Evolutionary conservation across 169 alveolate genomes (phyloP), one percentile per base, ranked within the genome.

Genomic region (Cryptosporidium canis): DNA sequence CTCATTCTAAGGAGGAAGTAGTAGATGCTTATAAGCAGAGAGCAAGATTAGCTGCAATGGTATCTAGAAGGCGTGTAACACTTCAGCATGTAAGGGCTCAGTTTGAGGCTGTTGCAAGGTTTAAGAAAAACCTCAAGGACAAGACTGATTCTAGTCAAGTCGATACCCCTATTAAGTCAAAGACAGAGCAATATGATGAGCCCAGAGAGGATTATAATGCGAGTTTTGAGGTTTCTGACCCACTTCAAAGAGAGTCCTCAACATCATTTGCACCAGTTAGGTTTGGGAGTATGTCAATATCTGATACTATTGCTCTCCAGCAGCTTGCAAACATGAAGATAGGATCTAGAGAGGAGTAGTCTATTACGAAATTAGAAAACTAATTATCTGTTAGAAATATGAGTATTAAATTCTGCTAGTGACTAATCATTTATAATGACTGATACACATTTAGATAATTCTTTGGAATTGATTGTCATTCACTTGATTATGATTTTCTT

Each of bases 41-140:
- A 61, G 87, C 87, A 35, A 45, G 87, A 29, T 44, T 77, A 37
- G 87, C 87, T 29, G 87, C 87, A 35, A 56, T 77, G 72, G 87
- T 77, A 18, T 77, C 87, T 35, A 77, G 87, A 44, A 55, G 87
- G 9, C 47, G 87, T 9, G 65, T 77, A 14, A 77, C 87, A 1
- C 29, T 77, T 27, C 87, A 77, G 39, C 87, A 77, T n/a, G 63
- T 77, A 12, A 77, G 31, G 27, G 87, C 87, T 35, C 70, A 61
- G 27, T 63, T 58, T 41, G 55, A 56, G 3, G 87, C 65, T 3
- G 64, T 55, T 44, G 55, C 87, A 14, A 77, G 44, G 66, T 61
- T 77, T 58, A 77, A 55, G 18, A 35, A 12, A 18, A 64, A 64
- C 0, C 45, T 77, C 43, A 77, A 58, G 45, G 63, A 41, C 27